Evolutionary conservation across 352 stramenopile genomes (phyloP).

Genomic region (Pythium utonaiense): DNA sequence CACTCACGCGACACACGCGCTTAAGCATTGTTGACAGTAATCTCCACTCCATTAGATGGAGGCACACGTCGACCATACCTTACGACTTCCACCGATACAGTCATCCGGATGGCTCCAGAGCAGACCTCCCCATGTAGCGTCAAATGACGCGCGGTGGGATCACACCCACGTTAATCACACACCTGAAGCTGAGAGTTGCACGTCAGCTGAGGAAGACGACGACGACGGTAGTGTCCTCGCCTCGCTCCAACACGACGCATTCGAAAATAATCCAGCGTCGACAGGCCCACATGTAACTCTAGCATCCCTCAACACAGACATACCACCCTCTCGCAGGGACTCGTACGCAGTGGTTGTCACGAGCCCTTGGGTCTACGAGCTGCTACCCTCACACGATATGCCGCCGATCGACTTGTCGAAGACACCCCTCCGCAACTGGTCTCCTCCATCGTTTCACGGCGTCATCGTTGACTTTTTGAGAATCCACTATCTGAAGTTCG

Average conservation of each 20-base stretch:
- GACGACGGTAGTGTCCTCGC: not conserved
- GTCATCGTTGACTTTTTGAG: not conserved
- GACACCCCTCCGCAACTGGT: not conserved
- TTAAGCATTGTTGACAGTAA: too few species aligned
- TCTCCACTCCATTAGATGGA: not conserved
- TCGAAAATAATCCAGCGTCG: not conserved
- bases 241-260: not conserved
- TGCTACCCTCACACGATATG: not conserved
- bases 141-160: not conserved
- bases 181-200: not conserved
- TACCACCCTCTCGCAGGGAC: not conserved
- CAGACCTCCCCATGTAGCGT: not conserved
- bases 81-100: not conserved
- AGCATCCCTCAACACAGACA: not conserved
- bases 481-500: not conserved
- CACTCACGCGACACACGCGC: too few species aligned
- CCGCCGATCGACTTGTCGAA: slow-evolving; percentile 1
- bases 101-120: not conserved
- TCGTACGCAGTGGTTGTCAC: not conserved
- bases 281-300: not conserved
- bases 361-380: not conserved
- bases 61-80: not conserved
- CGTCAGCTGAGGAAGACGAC: not conserved
- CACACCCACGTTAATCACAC: not conserved
- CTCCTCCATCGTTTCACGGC: not conserved